Evolutionary conservation across 805 yeast genomes (phyloP).

Genomic region (Lipomyces sp.): DNA sequence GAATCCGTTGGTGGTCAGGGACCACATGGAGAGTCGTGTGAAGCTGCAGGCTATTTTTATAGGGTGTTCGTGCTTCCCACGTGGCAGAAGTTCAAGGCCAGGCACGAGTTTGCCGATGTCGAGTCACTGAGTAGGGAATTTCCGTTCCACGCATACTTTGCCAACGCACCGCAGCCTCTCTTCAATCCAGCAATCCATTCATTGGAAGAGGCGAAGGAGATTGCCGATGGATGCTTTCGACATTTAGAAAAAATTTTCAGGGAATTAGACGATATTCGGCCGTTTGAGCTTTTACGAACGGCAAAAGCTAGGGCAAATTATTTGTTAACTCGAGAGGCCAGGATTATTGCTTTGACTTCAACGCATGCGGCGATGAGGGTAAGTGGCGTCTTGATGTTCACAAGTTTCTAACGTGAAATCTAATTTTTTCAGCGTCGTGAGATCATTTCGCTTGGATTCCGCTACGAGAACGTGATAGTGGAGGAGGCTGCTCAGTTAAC

Average conservation of each 20-base stretch:
- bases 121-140: slow-evolving; percentile 12
- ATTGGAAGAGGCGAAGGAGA: slow-evolving; percentile 26
- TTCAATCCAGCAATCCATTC: slow-evolving; percentile 26
- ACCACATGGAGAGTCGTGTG: slow-evolving; percentile 49
- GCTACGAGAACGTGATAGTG: slow-evolving; percentile 45
- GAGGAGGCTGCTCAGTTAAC: slow-evolving; percentile 47
- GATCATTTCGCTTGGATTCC: slow-evolving; percentile 33
- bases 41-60: slow-evolving; percentile 48
- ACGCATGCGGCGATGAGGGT: slow-evolving; percentile 37
- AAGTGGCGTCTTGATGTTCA: background rate
- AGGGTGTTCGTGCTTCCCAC: slow-evolving; percentile 38
- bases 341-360: slow-evolving; percentile 44
- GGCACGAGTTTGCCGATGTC: slow-evolving; percentile 1
- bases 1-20: slow-evolving; percentile 44
- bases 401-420: too few species aligned
- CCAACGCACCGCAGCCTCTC: slow-evolving; percentile 36
- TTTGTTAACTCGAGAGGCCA: slow-evolving; percentile 41
- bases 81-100: slow-evolving; percentile 36
- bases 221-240: slow-evolving; percentile 35
- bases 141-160: slow-evolving; percentile 36
- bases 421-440: slow-evolving; percentile 20
- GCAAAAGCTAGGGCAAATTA: slow-evolving; percentile 38
- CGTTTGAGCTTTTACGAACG: slow-evolving; percentile 40
- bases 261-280: slow-evolving; percentile 41
- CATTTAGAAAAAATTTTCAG: slow-evolving; percentile 41